Base-by-base conservation (phyloP, 2,329 filamentous ascomycete species). In the Pseudocercospora musae region DNA sequence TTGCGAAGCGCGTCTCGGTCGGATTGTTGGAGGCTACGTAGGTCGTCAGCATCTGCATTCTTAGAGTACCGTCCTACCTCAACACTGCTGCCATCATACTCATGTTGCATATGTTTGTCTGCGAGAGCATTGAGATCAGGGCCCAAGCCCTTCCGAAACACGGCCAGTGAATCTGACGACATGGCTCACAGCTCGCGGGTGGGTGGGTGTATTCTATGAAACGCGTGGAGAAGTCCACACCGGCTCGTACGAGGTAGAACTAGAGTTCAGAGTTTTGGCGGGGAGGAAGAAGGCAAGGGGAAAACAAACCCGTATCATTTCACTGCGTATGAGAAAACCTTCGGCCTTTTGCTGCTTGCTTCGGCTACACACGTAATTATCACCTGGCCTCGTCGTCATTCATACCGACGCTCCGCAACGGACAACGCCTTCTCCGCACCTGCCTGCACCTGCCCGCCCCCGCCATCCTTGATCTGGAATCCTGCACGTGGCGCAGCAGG, bases 1-100 rank as follows among this genome's bases (percentile, higher is more conserved):
- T 74, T 78, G 48, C 80, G 77, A 18, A 90, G 78, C 0, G 79
- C 78, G 37, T 86, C 81, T 56, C 87, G 85, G 71, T 90, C 87
- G 25, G 80, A 78, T 54, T 82, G 75, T n/a, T 77, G 78, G 40
- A 87, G 79, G 68, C 78, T 79, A 64, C 27, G 56, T 10, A 7
- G 33, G 21, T n/a, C 44, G 48, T 58, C 37, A 44, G 37, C 25
- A 21, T 10, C 55, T 44, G 40, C 54, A 15, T 18, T 15, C 40
- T 25, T 25, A 3, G 3, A 3, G 6, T 33, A 33, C 21, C 21
- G 7, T 8, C 4, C 44, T 11, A 7, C 2, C 15, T 48, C 1
- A 3, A 8, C 18, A 18, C 15, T 5, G 2, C 25, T 4, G 3
- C 27, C 21, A 21, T 68, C 72, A 50, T 68, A 79, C 78, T 87